phyloP scores from a whole-genome alignment of 495 filamentous ascomycete genomes.

The Cercophora newfieldiana region DNA sequence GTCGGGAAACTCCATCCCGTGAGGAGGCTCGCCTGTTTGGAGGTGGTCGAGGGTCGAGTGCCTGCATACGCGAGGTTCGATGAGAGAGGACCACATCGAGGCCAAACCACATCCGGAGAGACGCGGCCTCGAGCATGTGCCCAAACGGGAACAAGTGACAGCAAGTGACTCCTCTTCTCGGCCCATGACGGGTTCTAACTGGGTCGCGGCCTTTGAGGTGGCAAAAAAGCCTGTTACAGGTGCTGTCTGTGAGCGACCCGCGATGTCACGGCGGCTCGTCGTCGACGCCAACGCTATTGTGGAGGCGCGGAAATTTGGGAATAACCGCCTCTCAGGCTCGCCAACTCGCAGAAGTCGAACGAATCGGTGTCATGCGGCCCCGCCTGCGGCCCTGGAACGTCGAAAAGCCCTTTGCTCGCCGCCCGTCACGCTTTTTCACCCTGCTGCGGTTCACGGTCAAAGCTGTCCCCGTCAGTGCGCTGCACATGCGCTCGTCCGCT shows the following conservation, averaged over 20 bases:
- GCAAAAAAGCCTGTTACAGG: conserved; percentile 6
- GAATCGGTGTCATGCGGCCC: conserved; percentile 11
- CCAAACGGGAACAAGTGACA: conserved; percentile 5
- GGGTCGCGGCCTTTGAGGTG: neutral
- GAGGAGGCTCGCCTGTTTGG: neutral
- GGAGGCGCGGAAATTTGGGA: conserved; percentile 1
- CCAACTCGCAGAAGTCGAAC: neutral
- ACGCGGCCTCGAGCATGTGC: neutral
- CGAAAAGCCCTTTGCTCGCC: neutral
- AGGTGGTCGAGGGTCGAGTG: conserved; percentile 1
- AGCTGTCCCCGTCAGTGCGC: neutral
- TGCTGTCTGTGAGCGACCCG: neutral
- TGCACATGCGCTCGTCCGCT: neutral
- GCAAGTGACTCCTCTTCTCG: neutral
- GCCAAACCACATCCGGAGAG: conserved; percentile 4
- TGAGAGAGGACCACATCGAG: neutral
- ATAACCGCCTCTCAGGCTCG: neutral
- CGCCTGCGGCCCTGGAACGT: conserved; percentile 17
- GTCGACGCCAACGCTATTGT: neutral
- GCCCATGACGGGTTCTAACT: neutral
- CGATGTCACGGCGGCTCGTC: conserved; percentile 26
- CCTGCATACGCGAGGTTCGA: conserved; percentile 22
- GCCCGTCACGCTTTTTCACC: neutral
- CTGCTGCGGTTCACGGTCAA: neutral
- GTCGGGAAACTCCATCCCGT: neutral